Conservation (phyloP, 192 early-diverging fungal genomes). For the Umbelopsis sp. region DNA sequence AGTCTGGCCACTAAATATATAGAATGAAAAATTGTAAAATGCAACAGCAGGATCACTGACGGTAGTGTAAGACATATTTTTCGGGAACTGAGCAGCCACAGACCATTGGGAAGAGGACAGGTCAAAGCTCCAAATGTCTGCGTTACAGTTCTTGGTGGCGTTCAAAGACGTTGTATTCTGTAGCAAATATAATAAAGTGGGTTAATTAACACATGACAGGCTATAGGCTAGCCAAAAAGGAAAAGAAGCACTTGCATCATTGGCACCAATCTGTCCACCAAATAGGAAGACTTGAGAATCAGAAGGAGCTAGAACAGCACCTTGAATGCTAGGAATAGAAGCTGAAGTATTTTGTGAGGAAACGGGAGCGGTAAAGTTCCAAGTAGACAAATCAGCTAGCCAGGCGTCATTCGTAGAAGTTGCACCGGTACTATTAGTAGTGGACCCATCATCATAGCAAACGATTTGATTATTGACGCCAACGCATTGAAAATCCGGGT, state of each 20-base stretch:
- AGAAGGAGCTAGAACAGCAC: constrained; percentile 3
- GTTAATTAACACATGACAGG: background rate
- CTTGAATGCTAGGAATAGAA: background rate
- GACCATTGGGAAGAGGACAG: background rate
- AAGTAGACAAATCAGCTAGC: background rate
- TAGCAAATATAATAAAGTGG: background rate
- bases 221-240: background rate
- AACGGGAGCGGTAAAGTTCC: constrained; percentile 10
- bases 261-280: constrained; percentile 16
- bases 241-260: background rate
- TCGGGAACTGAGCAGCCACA: background rate
- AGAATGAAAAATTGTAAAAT: constrained; percentile 11
- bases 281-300: constrained; percentile 3
- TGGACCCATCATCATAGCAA: constrained; percentile 13
- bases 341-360: background rate
- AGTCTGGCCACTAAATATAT: constrained; percentile 1
- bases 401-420: background rate
- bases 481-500: background rate
- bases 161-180: background rate
- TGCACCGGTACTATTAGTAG: background rate
- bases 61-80: background rate
- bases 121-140: background rate
- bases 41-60: constrained; percentile 3
- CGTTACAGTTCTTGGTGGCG: constrained; percentile 12
- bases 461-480: constrained; percentile 11